Evolutionary conservation across 208 protist genomes (phyloP).

Genomic region (Trypanosoma cruzi): DNA sequence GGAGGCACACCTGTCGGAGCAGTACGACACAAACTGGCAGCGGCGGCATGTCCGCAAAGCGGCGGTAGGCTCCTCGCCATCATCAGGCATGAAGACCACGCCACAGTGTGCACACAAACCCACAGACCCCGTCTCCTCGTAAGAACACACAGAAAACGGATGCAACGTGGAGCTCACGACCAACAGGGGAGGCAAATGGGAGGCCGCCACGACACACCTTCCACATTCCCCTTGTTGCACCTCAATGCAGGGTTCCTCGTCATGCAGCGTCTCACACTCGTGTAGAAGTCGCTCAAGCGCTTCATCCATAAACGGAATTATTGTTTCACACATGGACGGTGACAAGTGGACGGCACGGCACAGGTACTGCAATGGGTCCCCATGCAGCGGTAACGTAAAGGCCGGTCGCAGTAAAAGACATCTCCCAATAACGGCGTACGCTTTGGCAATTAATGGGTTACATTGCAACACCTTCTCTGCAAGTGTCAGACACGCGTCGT

Average conservation of each 20-base stretch:
- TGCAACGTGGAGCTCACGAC: slow-evolving; percentile 41
- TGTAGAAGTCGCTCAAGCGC: slow-evolving; percentile 30
- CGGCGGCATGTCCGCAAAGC: slow-evolving; percentile 20
- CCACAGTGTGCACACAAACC: slow-evolving; percentile 66
- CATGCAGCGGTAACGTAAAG: slow-evolving; percentile 7
- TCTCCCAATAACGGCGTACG: slow-evolving; percentile 78
- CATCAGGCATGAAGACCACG: slow-evolving; percentile 1
- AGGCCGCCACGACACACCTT: slow-evolving; percentile 50
- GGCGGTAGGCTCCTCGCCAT: background rate
- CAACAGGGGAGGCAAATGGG: slow-evolving; percentile 37
- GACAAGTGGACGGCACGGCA: slow-evolving; percentile 77
- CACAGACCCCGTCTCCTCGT: slow-evolving; percentile 47
- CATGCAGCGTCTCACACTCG: background rate
- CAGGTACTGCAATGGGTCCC: slow-evolving; percentile 49
- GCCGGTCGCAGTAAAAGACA: slow-evolving; percentile 38
- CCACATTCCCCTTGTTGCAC: slow-evolving; percentile 28
- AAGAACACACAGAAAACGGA: slow-evolving; percentile 71
- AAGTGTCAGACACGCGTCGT: slow-evolving; percentile 41
- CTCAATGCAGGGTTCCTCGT: slow-evolving; percentile 25
- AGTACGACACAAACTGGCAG: slow-evolving; percentile 66
- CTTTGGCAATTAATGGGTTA: slow-evolving; percentile 83
- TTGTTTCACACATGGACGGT: slow-evolving; percentile 48
- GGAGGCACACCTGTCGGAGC: slow-evolving; percentile 46
- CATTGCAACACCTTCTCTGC: slow-evolving; percentile 44
- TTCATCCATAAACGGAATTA: slow-evolving; percentile 25